Base-by-base conservation (phyloP, 2,329 filamentous ascomycete species). In the Penicillium sp. region DNA sequence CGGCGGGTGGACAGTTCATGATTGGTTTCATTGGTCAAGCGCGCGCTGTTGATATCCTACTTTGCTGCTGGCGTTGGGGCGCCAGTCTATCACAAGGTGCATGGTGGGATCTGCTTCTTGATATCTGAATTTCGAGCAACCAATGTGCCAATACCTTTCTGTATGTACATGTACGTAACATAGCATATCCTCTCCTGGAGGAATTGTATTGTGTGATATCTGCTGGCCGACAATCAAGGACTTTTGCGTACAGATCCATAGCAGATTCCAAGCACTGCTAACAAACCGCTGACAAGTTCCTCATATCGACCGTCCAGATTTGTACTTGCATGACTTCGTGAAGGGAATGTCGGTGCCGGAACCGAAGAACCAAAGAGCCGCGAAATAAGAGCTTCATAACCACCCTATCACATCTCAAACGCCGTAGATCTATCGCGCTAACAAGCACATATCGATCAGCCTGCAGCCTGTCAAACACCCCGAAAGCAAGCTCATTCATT, bases 1-100 rank as follows among this genome's bases (percentile, higher is more conserved):
- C 71, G 75, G 48, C 72, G 75, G 23, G 69, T 73, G 51, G 71
- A 53, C 8, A 25, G 70, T 63, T 65, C 60, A 45, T 70, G 64
- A 67, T 52, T 25, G 2, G 6, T 50, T 51, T 35, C 35, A 46
- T 51, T 42, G 21, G 40, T 13, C 19, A 23, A 53, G 56, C 5
- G 17, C 13, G 41, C 49, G 42, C 2, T 43, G 38, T 59, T 58
- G 29, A 38, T 53, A 46, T 54, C 43, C 58, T 53, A 45, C 58
- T 62, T 54, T 41, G 23, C 47, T 57, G 49, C 51, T 48, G 66
- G 68, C 59, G 63, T 69, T 67, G 50, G 50, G 51, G 58, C 58
- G 29, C 23, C 21, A 13, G 56, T 61, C 55, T 61, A 50, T 25
- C 9, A 42, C 56, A 60, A 58, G 35, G 56, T 60, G 59, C 59